Evolutionary conservation across 2,329 filamentous ascomycete species (phyloP).

Genomic region (Claviceps sp.): DNA sequence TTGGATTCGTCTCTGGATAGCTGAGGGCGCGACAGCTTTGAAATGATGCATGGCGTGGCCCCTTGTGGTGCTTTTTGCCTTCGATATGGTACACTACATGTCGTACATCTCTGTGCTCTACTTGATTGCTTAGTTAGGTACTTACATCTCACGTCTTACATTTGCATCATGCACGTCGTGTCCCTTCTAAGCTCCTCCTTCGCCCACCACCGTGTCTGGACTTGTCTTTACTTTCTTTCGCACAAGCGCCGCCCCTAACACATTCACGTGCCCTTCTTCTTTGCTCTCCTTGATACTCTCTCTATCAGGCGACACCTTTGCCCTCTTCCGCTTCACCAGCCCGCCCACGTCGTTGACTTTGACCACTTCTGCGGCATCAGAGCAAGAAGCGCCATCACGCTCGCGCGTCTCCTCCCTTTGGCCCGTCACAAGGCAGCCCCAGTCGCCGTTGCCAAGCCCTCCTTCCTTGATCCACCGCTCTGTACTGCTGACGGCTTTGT

Average conservation of each 20-base stretch:
- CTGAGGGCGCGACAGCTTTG: too few species aligned
- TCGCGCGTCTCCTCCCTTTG: conserved; percentile 13
- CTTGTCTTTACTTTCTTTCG: conserved; percentile 42
- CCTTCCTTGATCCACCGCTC: conserved; percentile 58
- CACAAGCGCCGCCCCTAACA: conserved; percentile 35
- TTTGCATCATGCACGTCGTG: background rate
- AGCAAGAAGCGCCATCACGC: background rate
- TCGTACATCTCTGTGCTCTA: too few species aligned
- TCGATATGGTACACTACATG: too few species aligned
- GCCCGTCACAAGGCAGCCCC: conserved; percentile 39
- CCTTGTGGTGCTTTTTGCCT: too few species aligned
- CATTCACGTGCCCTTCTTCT: conserved; percentile 34
- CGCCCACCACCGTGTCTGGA: too few species aligned
- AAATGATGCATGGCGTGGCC: too few species aligned
- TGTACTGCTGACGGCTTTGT: conserved; percentile 51
- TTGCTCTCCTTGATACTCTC: conserved; percentile 30
- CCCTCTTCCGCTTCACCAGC: conserved; percentile 34
- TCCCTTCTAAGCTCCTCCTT: background rate
- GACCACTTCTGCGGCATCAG: conserved; percentile 13
- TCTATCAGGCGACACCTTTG: conserved; percentile 27
- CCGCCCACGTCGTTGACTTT: conserved; percentile 34
- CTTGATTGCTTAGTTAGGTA: too few species aligned
- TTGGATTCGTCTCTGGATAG: too few species aligned
- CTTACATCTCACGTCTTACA: background rate
- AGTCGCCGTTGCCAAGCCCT: conserved; percentile 33